These are phyloP conservation scores for Antitrichia curtipendula DNA, from an alignment of 225 moss, liverwort and hornwort genomes.

Conservation along the genomic window DNA sequence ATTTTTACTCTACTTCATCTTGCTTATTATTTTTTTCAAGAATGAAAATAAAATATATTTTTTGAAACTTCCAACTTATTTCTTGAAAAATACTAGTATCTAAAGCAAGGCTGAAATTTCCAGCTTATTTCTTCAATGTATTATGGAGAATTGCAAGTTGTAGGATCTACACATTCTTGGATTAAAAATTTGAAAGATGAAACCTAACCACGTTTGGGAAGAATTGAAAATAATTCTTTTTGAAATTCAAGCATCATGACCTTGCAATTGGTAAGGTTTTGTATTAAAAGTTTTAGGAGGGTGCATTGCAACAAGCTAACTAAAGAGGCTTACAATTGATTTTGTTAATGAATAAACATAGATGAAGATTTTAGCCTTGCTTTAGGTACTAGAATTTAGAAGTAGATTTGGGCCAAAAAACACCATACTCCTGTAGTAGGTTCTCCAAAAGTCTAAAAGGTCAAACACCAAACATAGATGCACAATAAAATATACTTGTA, in stretches of 20 bases:
- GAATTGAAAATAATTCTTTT: too few species aligned
- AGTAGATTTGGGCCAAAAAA: background rate
- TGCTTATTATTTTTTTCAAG: too few species aligned
- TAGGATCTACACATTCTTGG: background rate
- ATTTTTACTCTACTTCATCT: too few species aligned
- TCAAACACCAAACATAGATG: background rate
- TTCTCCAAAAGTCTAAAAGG: accelerated
- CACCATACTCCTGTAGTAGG: accelerated
- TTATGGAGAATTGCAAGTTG: background rate
- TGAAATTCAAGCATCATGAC: background rate
- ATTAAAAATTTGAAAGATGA: background rate
- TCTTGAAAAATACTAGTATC: too few species aligned
- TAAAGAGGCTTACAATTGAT: background rate
- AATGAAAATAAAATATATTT: too few species aligned
- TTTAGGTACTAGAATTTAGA: background rate
- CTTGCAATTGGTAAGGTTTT: background rate
- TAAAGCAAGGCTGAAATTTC: background rate
- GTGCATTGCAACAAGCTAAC: background rate
- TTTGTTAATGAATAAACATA: background rate
- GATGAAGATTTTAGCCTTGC: background rate
- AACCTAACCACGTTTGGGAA: too few species aligned
- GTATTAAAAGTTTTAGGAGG: background rate
- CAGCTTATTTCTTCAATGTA: background rate
- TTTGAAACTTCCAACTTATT: too few species aligned
- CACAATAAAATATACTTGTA: background rate